A percentile compares a stretch with the other conserved stretches of the same genome.
Conservation (phyloP, 352 stramenopile species). For the Hyaloperonospora brassicae region DNA sequence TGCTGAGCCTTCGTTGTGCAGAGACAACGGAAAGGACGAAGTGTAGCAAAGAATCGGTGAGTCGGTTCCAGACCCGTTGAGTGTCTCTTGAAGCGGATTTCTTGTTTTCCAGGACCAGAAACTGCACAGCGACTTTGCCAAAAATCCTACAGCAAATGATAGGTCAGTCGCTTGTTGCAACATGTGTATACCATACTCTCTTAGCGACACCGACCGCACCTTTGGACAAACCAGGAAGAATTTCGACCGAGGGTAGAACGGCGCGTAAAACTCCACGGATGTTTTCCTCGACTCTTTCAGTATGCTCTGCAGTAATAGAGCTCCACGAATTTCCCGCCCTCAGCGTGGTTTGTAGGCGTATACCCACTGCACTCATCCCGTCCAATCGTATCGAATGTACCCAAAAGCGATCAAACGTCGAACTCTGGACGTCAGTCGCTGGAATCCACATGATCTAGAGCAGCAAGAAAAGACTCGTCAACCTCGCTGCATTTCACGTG, state of each 20-base stretch:
- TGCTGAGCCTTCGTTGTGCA: slow-evolving; percentile 1
- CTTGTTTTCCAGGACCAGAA: slow-evolving; percentile 19
- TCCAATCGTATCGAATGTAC: slow-evolving; percentile 21
- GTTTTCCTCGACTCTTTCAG: slow-evolving; percentile 30
- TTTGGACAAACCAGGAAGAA: slow-evolving; percentile 17
- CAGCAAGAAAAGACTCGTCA: too few relatives aligned
- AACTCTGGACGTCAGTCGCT: slow-evolving; percentile 17
- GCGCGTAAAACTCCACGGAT: slow-evolving; percentile 22
- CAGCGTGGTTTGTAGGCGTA: slow-evolving; percentile 33
- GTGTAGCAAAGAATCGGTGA: slow-evolving; percentile 24
- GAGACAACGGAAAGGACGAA: slow-evolving; percentile 29
- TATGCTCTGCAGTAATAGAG: slow-evolving; percentile 11
- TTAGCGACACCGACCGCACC: slow-evolving; percentile 8
- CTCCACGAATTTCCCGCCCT: background rate
- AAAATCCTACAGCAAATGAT: slow-evolving; percentile 28
- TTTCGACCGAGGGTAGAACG: slow-evolving; percentile 18
- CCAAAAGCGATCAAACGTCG: slow-evolving; percentile 33
- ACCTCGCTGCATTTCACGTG: too few relatives aligned
- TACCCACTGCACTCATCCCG: slow-evolving; percentile 21
- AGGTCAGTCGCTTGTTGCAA: too few relatives aligned
- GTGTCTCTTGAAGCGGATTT: slow-evolving; percentile 13
- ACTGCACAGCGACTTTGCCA: slow-evolving; percentile 36
- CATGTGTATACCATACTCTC: too few relatives aligned
- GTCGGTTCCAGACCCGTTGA: slow-evolving; percentile 1
- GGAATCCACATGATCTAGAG: slow-evolving; percentile 34